Percentiles rank a stretch among this genome's conserved stretches.
Evolutionary conservation across 306 rosid genomes (phyloP).

Genomic region (Pachyrhizus erosus): DNA sequence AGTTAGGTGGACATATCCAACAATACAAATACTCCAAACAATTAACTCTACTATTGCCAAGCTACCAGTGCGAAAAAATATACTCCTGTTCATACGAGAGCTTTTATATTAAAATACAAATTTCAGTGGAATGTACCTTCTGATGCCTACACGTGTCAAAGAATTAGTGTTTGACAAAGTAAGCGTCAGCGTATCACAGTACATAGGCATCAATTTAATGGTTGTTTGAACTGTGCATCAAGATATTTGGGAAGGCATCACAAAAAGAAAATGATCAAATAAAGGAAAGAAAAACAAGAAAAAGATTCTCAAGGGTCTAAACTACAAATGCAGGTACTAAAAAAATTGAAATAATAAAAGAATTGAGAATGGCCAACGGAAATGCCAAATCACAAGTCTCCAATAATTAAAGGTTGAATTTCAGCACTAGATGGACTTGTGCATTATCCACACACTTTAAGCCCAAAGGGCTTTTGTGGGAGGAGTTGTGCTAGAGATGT

Average conservation of each 20-base stretch:
- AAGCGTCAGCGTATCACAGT: constrained; percentile 1
- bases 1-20: constrained; percentile 3
- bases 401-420: not conserved
- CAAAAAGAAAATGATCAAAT: not conserved
- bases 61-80: not conserved
- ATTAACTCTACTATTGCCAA: not conserved
- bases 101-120: not conserved
- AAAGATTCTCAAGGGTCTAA: not conserved
- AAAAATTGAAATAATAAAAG: not conserved
- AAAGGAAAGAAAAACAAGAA: not conserved
- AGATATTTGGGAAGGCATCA: not conserved
- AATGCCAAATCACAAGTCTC: constrained; percentile 10
- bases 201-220: not conserved
- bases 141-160: not conserved
- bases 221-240: not conserved
- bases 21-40: not conserved
- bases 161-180: not conserved
- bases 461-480: not conserved
- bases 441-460: not conserved
- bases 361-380: not conserved
- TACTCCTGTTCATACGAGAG: not conserved
- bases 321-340: not conserved
- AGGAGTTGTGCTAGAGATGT: not conserved
- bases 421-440: not conserved
- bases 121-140: not conserved